Evolutionary conservation across 225 moss, liverwort and hornwort species (phyloP).

Genomic region (Anthoceros angustus): DNA sequence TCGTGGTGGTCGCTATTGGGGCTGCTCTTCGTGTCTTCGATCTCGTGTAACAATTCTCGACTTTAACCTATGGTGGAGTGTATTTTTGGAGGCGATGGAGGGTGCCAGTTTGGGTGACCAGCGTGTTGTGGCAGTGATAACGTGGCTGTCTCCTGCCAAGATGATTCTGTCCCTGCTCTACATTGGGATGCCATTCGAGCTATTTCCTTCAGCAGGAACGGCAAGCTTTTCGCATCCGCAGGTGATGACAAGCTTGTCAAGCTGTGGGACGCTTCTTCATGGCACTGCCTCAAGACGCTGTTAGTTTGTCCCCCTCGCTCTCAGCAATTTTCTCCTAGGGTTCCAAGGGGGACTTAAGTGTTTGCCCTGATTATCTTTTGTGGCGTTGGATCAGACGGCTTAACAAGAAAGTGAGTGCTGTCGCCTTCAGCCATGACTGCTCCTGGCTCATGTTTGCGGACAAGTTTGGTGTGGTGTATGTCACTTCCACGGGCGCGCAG

Average conservation of each 20-base stretch:
- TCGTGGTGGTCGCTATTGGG: constrained; percentile 53
- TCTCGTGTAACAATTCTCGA: constrained; percentile 22
- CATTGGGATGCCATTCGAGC: constrained; percentile 80
- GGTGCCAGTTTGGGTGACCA: neutral
- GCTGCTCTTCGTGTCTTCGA: constrained; percentile 80
- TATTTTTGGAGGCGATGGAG: neutral
- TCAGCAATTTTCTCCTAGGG: neutral
- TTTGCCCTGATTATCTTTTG: neutral
- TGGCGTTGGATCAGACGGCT: constrained; percentile 39
- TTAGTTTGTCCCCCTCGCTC: constrained; percentile 11
- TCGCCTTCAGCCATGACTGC: constrained; percentile 69
- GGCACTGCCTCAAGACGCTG: constrained; percentile 82
- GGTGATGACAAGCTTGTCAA: constrained; percentile 95
- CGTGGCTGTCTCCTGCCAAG: constrained; percentile 31
- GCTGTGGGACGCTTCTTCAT: constrained; percentile 69
- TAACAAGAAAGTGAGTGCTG: constrained; percentile 77
- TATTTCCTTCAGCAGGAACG: constrained; percentile 49
- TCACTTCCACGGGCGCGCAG: constrained; percentile 32
- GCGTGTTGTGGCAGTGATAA: constrained; percentile 28
- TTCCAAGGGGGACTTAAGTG: neutral
- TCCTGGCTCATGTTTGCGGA: constrained; percentile 91
- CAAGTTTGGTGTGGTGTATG: constrained; percentile 87
- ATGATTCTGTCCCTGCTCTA: constrained; percentile 33
- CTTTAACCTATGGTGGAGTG: neutral
- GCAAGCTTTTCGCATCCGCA: constrained; percentile 65